Evolutionary conservation across 2,329 filamentous ascomycete genomes (phyloP).

Genomic region (Ceratocystis alfenasii): DNA sequence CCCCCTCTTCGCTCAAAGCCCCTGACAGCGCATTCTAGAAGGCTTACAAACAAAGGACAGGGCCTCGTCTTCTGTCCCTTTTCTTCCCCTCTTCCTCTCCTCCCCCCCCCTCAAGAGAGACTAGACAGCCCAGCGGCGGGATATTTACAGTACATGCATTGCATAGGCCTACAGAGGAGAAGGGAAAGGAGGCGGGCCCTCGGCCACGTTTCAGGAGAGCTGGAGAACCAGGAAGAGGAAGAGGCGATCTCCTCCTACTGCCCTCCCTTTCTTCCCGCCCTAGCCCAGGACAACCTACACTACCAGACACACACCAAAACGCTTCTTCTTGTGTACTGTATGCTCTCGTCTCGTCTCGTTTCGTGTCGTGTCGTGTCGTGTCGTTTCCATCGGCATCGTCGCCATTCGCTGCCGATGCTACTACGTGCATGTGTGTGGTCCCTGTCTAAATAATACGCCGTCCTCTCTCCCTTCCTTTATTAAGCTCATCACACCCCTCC

Average conservation of each 20-base stretch:
- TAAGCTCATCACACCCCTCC: not conserved
- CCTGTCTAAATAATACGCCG: too few relatives aligned
- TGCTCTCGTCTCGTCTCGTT: not conserved
- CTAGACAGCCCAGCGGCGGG: too few relatives aligned
- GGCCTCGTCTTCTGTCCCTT: not conserved
- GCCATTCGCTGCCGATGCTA: too few relatives aligned
- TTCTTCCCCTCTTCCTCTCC: not conserved
- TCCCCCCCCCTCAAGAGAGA: not conserved
- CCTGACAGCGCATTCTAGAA: conserved; percentile 9
- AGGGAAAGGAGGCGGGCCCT: conserved; percentile 18
- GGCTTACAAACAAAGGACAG: not conserved
- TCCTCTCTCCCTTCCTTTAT: not conserved
- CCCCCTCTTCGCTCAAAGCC: not conserved
- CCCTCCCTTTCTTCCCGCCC: too few relatives aligned
- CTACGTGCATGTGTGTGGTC: too few relatives aligned
- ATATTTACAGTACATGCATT: not conserved
- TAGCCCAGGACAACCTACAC: not conserved
- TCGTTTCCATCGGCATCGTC: too few relatives aligned
- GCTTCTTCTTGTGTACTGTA: not conserved
- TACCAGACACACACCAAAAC: not conserved
- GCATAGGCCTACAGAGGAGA: not conserved
- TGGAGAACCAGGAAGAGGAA: conserved; percentile 11
- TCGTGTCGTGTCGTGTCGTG: too few relatives aligned
- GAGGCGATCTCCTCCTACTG: too few relatives aligned
- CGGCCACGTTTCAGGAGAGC: conserved; percentile 22